Percentiles rank a stretch among this genome's conserved stretches.
phyloP scores from a whole-genome alignment of 116 monocot genomes.

The Iris pallida region DNA sequence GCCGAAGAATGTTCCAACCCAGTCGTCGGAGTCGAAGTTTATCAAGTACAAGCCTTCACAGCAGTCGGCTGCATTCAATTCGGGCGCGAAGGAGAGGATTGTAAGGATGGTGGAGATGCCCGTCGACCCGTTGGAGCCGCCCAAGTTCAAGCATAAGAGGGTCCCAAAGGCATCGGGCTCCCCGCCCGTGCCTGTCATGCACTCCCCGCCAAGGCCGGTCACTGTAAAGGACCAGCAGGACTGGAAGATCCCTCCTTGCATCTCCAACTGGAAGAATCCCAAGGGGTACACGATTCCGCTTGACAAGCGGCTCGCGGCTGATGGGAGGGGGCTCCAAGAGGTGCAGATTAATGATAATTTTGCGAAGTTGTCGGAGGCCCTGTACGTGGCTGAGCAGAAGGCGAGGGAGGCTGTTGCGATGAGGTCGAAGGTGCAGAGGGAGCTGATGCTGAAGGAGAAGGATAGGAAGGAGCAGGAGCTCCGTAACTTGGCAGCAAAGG shows the following conservation, averaged over 20 bases:
- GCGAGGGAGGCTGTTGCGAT: conserved; percentile 92
- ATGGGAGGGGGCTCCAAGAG: conserved; percentile 94
- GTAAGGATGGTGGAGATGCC: conserved; percentile 93
- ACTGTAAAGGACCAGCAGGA: conserved; percentile 97
- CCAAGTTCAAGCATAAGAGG: conserved; percentile 96
- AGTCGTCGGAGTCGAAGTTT: conserved; percentile 71
- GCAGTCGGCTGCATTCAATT: conserved; percentile 87
- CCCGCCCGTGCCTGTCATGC: conserved; percentile 90
- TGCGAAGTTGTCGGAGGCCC: conserved; percentile 81
- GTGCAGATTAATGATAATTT: conserved; percentile 99
- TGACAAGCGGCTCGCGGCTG: conserved; percentile 93
- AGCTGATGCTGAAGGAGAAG: conserved; percentile 86
- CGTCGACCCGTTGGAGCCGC: conserved; percentile 87
- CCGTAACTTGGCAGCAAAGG: conserved; percentile 74
- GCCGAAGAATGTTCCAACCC: conserved; percentile 90
- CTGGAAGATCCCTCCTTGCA: conserved; percentile 99
- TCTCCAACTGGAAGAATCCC: conserved; percentile 98
- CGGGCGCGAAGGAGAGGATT: conserved; percentile 91
- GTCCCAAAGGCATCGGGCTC: conserved; percentile 86
- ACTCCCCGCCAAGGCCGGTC: conserved; percentile 95
- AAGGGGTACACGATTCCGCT: conserved; percentile 97
- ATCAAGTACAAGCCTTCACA: conserved; percentile 96
- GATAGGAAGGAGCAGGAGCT: conserved; percentile 93
- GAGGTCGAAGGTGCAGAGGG: conserved; percentile 93
- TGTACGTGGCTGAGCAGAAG: conserved; percentile 95